A percentile compares a stretch with the other conserved stretches of the same genome.
phyloP scores from a whole-genome alignment of 1,284 basidiomycete species.

The Pterulicium gracile region DNA sequence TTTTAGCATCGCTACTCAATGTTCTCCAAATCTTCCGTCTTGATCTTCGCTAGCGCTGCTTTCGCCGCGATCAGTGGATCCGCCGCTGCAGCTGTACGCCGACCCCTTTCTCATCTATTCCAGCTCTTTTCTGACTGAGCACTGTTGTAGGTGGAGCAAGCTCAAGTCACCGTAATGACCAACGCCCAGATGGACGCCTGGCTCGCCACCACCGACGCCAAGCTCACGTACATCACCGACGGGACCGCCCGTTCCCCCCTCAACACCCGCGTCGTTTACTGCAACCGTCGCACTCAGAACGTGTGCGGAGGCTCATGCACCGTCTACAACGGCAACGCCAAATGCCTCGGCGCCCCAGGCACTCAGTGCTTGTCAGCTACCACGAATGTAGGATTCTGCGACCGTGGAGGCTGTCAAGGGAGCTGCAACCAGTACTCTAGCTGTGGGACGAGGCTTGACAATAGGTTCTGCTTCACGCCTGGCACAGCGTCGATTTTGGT shows the following conservation, averaged over 20 bases:
- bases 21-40: too few species aligned
- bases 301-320: constrained; percentile 17
- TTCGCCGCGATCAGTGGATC: too few species aligned
- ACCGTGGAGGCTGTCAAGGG: constrained; percentile 12
- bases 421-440: constrained; percentile 14
- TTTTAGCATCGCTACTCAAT: too few species aligned
- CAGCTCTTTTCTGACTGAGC: too few species aligned
- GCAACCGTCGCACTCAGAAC: constrained; percentile 9
- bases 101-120: too few species aligned
- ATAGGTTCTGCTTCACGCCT: constrained; percentile 16
- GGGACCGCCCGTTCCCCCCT: constrained; percentile 11
- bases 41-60: too few species aligned
- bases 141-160: too few species aligned
- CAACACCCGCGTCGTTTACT: constrained; percentile 15
- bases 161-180: neutral
- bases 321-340: constrained; percentile 14
- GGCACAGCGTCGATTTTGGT: constrained; percentile 16
- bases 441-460: constrained; percentile 13
- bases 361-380: constrained; percentile 18
- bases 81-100: too few species aligned
- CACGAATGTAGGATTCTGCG: constrained; percentile 17
- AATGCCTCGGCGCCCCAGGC: constrained; percentile 14
- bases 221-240: constrained; percentile 15
- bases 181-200: constrained; percentile 8
- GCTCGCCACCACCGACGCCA: constrained; percentile 16